phyloP scores from a whole-genome alignment of 176 grass and related monocot genomes.

The Elymus sibiricus region DNA sequence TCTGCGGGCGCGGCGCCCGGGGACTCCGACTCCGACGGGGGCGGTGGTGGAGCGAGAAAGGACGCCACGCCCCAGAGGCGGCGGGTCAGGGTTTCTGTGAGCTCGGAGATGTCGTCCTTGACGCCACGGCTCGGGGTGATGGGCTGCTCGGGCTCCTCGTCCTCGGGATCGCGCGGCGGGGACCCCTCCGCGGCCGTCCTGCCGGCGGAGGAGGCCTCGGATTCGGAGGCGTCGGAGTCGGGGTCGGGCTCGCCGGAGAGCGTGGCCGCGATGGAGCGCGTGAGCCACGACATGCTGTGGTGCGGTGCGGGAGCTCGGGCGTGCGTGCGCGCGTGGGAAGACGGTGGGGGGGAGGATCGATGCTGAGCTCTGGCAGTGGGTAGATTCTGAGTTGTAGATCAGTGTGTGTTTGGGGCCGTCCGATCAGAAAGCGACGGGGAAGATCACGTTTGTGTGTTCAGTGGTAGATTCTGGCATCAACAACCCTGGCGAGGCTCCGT shows the following conservation, averaged over 20 bases:
- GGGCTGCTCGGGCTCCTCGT: constrained; percentile 41
- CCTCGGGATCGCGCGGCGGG: neutral
- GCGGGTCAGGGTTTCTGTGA: constrained; percentile 67
- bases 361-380: neutral
- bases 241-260: constrained; percentile 40
- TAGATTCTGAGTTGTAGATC: neutral
- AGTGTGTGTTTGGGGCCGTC: neutral
- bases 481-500: neutral
- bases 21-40: neutral
- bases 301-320: neutral
- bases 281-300: constrained; percentile 57
- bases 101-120: constrained; percentile 69
- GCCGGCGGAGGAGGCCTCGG: neutral
- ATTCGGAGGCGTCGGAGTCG: constrained; percentile 20
- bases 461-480: neutral
- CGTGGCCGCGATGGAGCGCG: constrained; percentile 53
- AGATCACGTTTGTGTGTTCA: neutral
- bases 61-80: constrained; percentile 72
- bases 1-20: neutral
- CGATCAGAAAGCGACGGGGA: neutral
- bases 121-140: constrained; percentile 46
- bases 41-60: constrained; percentile 45
- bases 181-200: neutral
- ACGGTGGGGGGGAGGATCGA: neutral
- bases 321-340: neutral